phyloP scores from a whole-genome alignment of 495 filamentous ascomycete genomes.

The Penicillium cataractarum region DNA sequence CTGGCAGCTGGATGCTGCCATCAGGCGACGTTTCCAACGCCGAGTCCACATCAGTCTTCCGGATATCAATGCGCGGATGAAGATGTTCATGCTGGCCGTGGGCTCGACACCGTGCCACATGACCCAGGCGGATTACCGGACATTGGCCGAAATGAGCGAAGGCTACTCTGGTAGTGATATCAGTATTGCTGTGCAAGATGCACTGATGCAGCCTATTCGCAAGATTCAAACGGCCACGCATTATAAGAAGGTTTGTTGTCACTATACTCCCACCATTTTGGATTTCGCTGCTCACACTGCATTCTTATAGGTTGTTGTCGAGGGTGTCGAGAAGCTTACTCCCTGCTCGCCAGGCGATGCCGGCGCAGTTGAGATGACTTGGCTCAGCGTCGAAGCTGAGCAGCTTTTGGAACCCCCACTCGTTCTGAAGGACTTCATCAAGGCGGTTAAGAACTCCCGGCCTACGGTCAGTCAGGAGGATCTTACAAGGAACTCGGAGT shows the following conservation, averaged over 20 bases:
- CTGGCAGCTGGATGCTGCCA: conserved; percentile 98
- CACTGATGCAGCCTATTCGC: conserved; percentile 94
- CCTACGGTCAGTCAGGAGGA: conserved; percentile 90
- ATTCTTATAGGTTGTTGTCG: conserved; percentile 63
- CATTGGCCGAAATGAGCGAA: conserved; percentile 78
- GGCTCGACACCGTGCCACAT: conserved; percentile 90
- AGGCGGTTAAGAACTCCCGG: conserved; percentile 81
- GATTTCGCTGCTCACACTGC: conserved; percentile 7
- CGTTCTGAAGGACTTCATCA: conserved; percentile 88
- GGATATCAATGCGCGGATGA: conserved; percentile 83
- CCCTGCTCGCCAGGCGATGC: conserved; percentile 92
- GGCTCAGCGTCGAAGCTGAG: conserved; percentile 84
- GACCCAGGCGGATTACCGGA: conserved; percentile 73
- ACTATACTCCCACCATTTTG: background rate
- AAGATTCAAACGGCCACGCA: conserved; percentile 99
- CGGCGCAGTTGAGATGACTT: conserved; percentile 88
- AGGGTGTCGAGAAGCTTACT: conserved; percentile 77
- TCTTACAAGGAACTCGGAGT: conserved; percentile 81
- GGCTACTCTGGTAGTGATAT: conserved; percentile 97
- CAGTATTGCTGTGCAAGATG: conserved; percentile 93
- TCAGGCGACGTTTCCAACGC: conserved; percentile 93
- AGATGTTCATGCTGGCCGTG: conserved; percentile 95
- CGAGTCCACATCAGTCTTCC: conserved; percentile 94
- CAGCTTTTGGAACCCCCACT: conserved; percentile 84
- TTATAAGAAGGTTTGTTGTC: conserved; percentile 80